These are phyloP conservation scores for Zangia roseola DNA, from an alignment of 768 basidiomycete species.

Conservation along the genomic window DNA sequence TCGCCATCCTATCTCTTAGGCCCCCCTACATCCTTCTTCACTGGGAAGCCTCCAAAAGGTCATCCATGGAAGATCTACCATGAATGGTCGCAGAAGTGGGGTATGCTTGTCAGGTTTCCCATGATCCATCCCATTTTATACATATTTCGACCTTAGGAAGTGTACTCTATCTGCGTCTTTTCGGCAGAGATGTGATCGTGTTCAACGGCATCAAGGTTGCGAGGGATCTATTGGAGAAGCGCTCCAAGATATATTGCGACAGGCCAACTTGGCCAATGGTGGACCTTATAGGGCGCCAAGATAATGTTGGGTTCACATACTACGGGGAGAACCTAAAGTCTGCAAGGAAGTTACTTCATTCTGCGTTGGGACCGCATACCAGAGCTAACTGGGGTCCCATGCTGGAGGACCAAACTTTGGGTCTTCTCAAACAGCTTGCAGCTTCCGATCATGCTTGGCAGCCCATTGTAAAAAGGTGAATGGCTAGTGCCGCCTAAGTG, in stretches of 20 bases:
- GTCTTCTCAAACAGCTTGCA: conserved; percentile 2
- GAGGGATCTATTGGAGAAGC: conserved; percentile 43
- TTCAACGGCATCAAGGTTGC: conserved; percentile 43
- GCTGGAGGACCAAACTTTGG: conserved; percentile 4
- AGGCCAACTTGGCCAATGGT: conserved; percentile 48
- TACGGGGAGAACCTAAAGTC: conserved; percentile 20
- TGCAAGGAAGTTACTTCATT: conserved; percentile 42
- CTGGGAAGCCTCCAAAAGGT: background rate
- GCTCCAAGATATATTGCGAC: conserved; percentile 47
- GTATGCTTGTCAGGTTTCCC: conserved; percentile 20
- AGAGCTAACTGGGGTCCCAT: background rate
- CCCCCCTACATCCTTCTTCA: conserved; percentile 1
- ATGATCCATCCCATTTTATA: background rate
- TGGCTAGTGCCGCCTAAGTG: background rate
- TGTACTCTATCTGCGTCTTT: conserved; percentile 45
- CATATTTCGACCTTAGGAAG: conserved; percentile 10
- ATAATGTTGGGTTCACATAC: conserved; percentile 35
- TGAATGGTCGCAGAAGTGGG: conserved; percentile 2
- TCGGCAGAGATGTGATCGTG: conserved; percentile 42
- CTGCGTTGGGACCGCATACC: conserved; percentile 30
- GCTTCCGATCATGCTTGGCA: conserved; percentile 1
- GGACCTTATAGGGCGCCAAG: conserved; percentile 41
- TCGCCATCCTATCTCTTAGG: background rate
- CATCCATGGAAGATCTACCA: conserved; percentile 7
- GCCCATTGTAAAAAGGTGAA: background rate